Percentiles rank a stretch among this genome's conserved stretches.
Evolutionary conservation across 2,329 filamentous ascomycete species (phyloP).

Genomic region (Neophaeococcomyces aloes): DNA sequence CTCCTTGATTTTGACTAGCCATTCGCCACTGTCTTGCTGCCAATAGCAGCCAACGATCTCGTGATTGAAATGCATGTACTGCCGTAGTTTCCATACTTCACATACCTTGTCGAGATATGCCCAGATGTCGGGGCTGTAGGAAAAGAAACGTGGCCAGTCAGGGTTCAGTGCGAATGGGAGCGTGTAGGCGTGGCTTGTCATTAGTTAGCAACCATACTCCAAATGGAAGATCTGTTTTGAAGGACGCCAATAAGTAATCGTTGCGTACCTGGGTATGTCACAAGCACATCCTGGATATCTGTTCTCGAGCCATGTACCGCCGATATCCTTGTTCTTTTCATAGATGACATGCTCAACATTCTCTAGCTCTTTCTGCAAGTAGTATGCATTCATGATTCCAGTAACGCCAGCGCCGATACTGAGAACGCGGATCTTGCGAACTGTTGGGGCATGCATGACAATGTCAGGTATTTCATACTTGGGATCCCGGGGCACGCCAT

Average conservation of each 20-base stretch:
- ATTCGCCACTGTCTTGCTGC: constrained; percentile 40
- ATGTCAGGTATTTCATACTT: constrained; percentile 37
- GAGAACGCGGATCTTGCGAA: constrained; percentile 36
- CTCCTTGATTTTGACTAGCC: constrained; percentile 40
- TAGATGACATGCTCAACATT: constrained; percentile 24
- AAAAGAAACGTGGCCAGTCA: constrained; percentile 34
- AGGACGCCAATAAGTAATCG: constrained; percentile 32
- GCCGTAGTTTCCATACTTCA: constrained; percentile 28
- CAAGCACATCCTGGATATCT: constrained; percentile 8
- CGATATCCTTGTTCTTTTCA: constrained; percentile 25
- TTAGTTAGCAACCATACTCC: constrained; percentile 27
- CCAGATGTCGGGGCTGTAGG: constrained; percentile 32
- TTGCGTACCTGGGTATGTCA: constrained; percentile 44
- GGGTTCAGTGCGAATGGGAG: constrained; percentile 33
- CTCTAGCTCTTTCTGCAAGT: constrained; percentile 18
- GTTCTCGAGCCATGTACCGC: constrained; percentile 27
- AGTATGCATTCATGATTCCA: constrained; percentile 58
- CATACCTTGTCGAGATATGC: constrained; percentile 33
- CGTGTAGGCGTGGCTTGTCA: constrained; percentile 27
- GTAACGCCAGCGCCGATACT: constrained; percentile 41
- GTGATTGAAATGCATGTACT: constrained; percentile 44
- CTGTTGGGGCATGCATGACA: constrained; percentile 18
- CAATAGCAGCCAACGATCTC: constrained; percentile 39
- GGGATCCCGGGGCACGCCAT: constrained; percentile 36
- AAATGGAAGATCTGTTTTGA: constrained; percentile 33